A percentile compares a stretch with the other conserved stretches of the same genome.
phyloP scores from a whole-genome alignment of 1,284 basidiomycete species.

The Ganoderma lingzhi region DNA sequence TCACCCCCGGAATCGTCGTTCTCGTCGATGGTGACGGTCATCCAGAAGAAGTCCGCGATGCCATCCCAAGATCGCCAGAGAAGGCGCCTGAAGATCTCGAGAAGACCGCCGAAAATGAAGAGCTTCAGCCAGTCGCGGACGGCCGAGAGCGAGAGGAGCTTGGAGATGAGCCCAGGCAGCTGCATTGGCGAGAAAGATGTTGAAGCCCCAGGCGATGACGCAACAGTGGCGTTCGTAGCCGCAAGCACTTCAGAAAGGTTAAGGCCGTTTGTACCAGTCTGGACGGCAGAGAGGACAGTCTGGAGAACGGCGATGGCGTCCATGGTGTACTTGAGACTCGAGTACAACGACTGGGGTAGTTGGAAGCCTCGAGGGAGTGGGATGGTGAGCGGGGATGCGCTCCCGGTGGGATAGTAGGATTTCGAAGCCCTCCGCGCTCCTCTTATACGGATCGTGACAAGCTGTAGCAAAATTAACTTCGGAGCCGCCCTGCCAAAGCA shows the following conservation, averaged over 20 bases:
- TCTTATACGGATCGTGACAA: not conserved
- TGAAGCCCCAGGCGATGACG: constrained; percentile 6
- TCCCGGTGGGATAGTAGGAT: constrained; percentile 8
- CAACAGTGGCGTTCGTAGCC: constrained; percentile 18
- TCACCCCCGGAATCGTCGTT: constrained; percentile 34
- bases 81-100: constrained; percentile 29
- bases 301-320: constrained; percentile 28
- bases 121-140: constrained; percentile 43
- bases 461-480: constrained; percentile 7
- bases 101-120: constrained; percentile 36
- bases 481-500: constrained; percentile 17
- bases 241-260: constrained; percentile 7
- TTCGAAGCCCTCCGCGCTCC: not conserved
- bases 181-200: constrained; percentile 23
- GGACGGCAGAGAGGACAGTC: constrained; percentile 30
- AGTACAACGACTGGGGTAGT: not conserved
- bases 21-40: constrained; percentile 42
- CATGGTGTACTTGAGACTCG: constrained; percentile 11
- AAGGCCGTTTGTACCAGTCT: constrained; percentile 24
- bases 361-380: not conserved
- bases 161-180: constrained; percentile 24
- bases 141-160: constrained; percentile 26
- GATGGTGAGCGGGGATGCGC: constrained; percentile 3
- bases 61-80: constrained; percentile 20
- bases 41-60: constrained; percentile 31